Evolutionary conservation across 345 rosid species (phyloP).

Genomic region (Garcia nutans): DNA sequence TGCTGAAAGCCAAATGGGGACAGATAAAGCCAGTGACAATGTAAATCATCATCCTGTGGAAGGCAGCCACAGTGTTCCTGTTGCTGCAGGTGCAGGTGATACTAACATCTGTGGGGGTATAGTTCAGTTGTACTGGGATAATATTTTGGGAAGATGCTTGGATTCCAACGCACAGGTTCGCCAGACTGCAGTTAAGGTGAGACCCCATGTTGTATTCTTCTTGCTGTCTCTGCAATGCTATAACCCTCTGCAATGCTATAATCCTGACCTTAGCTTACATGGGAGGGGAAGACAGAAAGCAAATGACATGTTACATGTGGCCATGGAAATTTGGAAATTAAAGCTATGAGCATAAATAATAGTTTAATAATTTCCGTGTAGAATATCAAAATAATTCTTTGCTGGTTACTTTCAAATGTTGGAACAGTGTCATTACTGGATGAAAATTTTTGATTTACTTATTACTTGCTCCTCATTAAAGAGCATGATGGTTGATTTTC

Average conservation of each 20-base stretch:
- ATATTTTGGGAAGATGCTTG: slow-evolving; percentile 78
- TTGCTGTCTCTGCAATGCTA: background rate
- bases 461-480: background rate
- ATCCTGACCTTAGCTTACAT: background rate
- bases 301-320: background rate
- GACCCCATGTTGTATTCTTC: slow-evolving; percentile 16
- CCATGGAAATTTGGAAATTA: background rate
- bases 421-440: background rate
- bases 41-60: slow-evolving; percentile 42
- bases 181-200: slow-evolving; percentile 86
- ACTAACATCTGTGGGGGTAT: slow-evolving; percentile 99
- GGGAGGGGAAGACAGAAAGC: background rate
- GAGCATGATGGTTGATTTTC: background rate
- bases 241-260: background rate
- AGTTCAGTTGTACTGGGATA: slow-evolving; percentile 94
- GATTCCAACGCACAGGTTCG: slow-evolving; percentile 87
- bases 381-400: background rate
- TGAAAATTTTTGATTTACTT: slow-evolving; percentile 2
- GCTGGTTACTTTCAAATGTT: background rate
- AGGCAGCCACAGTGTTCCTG: slow-evolving; percentile 69
- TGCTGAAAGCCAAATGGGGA: slow-evolving; percentile 88
- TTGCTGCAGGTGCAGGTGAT: slow-evolving; percentile 99
- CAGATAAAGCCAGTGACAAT: slow-evolving; percentile 50
- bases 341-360: background rate
- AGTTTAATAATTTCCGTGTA: background rate